Conservation (phyloP, 2,329 filamentous ascomycete genomes). For the Knoxdaviesia capensis region DNA sequence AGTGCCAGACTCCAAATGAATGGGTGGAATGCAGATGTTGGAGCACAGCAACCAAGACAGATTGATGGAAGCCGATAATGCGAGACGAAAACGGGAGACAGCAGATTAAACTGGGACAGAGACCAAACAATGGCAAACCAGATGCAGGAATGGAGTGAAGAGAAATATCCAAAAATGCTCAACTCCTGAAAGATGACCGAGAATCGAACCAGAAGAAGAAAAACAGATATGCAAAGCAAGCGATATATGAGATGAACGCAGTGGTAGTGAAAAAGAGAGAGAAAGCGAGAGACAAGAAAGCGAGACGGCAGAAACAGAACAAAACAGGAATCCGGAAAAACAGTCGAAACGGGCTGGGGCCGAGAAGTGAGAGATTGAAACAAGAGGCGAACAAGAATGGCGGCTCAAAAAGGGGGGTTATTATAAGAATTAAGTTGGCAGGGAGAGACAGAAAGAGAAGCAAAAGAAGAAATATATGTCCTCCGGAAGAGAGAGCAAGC, state of each 20-base stretch:
- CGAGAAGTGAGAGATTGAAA: background rate
- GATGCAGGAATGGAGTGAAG: background rate
- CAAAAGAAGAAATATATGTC: background rate
- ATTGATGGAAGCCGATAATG: too few species aligned
- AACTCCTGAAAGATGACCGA: background rate
- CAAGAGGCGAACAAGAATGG: too few species aligned
- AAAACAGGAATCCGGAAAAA: background rate
- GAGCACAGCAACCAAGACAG: too few species aligned
- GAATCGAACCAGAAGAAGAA: constrained; percentile 5
- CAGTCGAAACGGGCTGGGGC: background rate
- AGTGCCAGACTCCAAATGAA: too few species aligned
- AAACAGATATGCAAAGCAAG: constrained; percentile 4
- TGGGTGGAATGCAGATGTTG: too few species aligned
- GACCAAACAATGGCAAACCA: constrained; percentile 1
- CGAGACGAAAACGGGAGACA: too few species aligned
- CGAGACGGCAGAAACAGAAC: background rate
- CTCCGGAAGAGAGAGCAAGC: background rate
- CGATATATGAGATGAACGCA: constrained; percentile 4
- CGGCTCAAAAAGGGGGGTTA: background rate
- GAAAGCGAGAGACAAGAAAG: background rate
- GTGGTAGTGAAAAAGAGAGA: constrained; percentile 3
- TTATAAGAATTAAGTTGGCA: background rate
- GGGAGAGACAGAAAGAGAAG: background rate
- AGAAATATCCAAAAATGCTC: background rate
- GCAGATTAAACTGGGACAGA: too few species aligned